Evolutionary conservation across 2,329 filamentous ascomycete species (phyloP).

Genomic region (Aspergillus pseudoviridinutans): DNA sequence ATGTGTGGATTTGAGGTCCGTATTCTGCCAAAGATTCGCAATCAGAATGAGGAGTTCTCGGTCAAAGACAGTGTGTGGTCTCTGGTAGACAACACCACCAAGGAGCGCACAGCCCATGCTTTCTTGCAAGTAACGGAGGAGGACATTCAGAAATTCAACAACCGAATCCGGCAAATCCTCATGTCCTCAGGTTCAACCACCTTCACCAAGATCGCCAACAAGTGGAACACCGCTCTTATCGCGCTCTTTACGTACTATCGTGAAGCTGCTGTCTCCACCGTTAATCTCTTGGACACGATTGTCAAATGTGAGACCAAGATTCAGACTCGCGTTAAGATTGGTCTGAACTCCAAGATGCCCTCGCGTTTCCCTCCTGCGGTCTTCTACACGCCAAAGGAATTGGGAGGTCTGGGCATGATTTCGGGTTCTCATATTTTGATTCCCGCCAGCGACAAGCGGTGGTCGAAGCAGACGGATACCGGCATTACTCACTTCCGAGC

Average conservation of each 20-base stretch:
- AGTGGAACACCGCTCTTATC: slow-evolving; percentile 98
- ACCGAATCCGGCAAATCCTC: slow-evolving; percentile 93
- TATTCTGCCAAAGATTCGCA: slow-evolving; percentile 90
- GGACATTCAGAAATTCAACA: slow-evolving; percentile 98
- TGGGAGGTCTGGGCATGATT: slow-evolving; percentile 97
- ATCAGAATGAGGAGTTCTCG: slow-evolving; percentile 92
- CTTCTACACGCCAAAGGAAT: slow-evolving; percentile 97
- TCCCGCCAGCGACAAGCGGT: slow-evolving; percentile 93
- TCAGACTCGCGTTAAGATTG: slow-evolving; percentile 97
- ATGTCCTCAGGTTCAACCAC: slow-evolving; percentile 99
- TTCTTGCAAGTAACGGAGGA: slow-evolving; percentile 98
- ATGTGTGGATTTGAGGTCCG: slow-evolving; percentile 98
- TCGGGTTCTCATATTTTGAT: slow-evolving; percentile 98
- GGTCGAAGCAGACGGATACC: slow-evolving; percentile 96
- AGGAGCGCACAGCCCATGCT: slow-evolving; percentile 94
- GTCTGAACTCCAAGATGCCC: slow-evolving; percentile 98
- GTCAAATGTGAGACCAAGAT: slow-evolving; percentile 99
- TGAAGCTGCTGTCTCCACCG: slow-evolving; percentile 93
- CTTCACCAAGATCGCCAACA: slow-evolving; percentile 99
- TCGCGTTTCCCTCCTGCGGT: slow-evolving; percentile 97
- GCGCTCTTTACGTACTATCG: slow-evolving; percentile 98
- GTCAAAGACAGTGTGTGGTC: slow-evolving; percentile 99
- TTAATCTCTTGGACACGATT: slow-evolving; percentile 90
- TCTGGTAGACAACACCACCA: slow-evolving; percentile 90
- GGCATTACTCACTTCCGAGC: slow-evolving; percentile 95